These are phyloP conservation scores for Bonnemaisonia californica DNA, from an alignment of 31 red algal species.

Conservation along the genomic window DNA sequence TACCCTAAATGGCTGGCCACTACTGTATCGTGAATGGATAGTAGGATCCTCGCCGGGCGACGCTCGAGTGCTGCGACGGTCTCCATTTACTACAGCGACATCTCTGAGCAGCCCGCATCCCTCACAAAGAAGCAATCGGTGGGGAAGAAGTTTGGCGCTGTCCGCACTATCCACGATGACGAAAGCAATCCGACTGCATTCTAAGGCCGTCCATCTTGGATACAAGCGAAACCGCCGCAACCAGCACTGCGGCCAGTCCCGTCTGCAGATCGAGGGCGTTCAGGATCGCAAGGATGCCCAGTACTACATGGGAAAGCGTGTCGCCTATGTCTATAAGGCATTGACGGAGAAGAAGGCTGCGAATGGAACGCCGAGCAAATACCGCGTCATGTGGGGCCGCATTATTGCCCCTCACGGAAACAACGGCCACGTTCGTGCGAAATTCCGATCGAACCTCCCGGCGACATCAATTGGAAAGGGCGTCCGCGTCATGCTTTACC, in stretches of 20 bases:
- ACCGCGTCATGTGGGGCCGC: conserved; percentile 93
- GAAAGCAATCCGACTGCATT: conserved; percentile 60
- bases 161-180: not conserved
- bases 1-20: no score
- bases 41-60: no score
- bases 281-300: conserved; percentile 76
- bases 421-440: conserved; percentile 79
- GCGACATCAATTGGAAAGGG: conserved; percentile 83
- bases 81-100: no score
- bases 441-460: conserved; percentile 93
- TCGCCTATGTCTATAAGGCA: conserved; percentile 97
- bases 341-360: conserved; percentile 58
- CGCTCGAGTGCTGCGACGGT: no score
- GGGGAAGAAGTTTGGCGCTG: no score
- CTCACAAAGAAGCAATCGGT: no score
- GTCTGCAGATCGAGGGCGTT: conserved; percentile 91
- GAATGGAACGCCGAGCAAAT: conserved; percentile 53
- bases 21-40: no score
- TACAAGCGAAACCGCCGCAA: conserved; percentile 85
- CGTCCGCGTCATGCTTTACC: conserved; percentile 97
- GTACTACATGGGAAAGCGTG: conserved; percentile 96
- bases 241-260: conserved; percentile 84
- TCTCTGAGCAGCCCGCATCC: no score
- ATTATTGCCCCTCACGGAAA: conserved; percentile 94
- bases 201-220: conserved; percentile 87